Conservation (phyloP, 75 land plant species). For the Azolla pinnata region DNA sequence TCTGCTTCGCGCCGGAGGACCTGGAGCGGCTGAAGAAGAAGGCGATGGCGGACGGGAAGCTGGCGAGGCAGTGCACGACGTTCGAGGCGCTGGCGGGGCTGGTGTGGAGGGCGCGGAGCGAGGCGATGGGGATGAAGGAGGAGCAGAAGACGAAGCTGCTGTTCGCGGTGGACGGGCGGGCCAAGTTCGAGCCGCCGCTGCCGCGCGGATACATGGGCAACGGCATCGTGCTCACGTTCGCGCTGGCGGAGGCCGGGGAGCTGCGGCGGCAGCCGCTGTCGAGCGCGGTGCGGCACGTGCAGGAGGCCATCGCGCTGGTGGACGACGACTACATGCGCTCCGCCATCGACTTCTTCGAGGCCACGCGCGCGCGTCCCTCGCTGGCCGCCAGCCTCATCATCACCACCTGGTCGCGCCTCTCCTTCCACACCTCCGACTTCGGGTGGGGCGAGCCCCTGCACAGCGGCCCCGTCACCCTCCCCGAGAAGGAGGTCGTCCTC, state of each 20-base stretch:
- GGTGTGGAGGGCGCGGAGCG: conserved; percentile 57
- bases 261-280: conserved; percentile 40
- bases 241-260: conserved; percentile 45
- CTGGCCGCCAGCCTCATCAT: conserved; percentile 63
- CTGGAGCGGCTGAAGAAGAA: conserved; percentile 39
- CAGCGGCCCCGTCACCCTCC: conserved; percentile 71
- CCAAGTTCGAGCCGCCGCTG: conserved; percentile 51
- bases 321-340: conserved; percentile 68
- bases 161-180: conserved; percentile 82
- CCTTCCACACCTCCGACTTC: conserved; percentile 76
- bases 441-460: conserved; percentile 81
- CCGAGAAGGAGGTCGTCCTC: conserved; percentile 67
- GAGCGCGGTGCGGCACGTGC: conserved; percentile 42
- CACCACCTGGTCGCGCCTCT: conserved; percentile 73
- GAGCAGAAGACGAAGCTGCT: conserved; percentile 60
- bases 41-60: conserved; percentile 43
- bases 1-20: conserved; percentile 39
- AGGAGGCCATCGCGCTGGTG: conserved; percentile 51
- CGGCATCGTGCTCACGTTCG: conserved; percentile 57
- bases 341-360: conserved; percentile 71
- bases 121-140: conserved; percentile 37
- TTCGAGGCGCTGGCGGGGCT: conserved; percentile 76
- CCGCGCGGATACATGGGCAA: conserved; percentile 75
- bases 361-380: conserved; percentile 50
- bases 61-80: conserved; percentile 49